phyloP scores from a whole-genome alignment of 805 yeast species.

The Lachancea waltii region DNA sequence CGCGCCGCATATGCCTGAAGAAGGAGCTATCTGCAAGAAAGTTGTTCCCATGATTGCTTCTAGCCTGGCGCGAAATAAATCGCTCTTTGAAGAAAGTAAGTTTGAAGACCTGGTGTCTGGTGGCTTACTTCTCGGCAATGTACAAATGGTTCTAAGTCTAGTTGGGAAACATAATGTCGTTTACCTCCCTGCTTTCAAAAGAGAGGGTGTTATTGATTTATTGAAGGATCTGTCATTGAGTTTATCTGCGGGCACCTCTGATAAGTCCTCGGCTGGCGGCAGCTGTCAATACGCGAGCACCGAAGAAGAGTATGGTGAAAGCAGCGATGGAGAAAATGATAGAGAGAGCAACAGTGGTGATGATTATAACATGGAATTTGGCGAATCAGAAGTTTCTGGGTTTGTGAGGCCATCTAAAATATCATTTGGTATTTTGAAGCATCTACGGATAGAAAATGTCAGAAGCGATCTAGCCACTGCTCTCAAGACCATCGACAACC shows the following conservation, averaged over 20 bases:
- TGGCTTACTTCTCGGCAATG: slow-evolving; percentile 44
- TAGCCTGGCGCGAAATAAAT: slow-evolving; percentile 48
- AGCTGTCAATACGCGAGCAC: slow-evolving; percentile 9
- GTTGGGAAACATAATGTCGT: slow-evolving; percentile 38
- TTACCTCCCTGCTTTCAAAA: slow-evolving; percentile 46
- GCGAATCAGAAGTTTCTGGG: slow-evolving; percentile 31
- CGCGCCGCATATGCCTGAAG: slow-evolving; percentile 33
- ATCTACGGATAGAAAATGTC: slow-evolving; percentile 11
- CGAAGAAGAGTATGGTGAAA: slow-evolving; percentile 14
- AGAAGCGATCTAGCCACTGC: slow-evolving; percentile 8
- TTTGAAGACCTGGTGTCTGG: slow-evolving; percentile 30
- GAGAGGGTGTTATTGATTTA: slow-evolving; percentile 50
- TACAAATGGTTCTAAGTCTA: slow-evolving; percentile 42
- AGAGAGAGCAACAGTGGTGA: slow-evolving; percentile 25
- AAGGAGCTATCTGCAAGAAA: slow-evolving; percentile 30
- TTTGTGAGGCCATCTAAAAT: slow-evolving; percentile 23
- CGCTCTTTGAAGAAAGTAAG: slow-evolving; percentile 22
- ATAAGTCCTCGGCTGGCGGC: not conserved
- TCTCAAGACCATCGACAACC: slow-evolving; percentile 9
- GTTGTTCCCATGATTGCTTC: slow-evolving; percentile 52
- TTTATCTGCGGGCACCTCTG: not conserved
- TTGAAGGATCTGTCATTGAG: slow-evolving; percentile 2
- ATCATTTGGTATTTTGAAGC: slow-evolving; percentile 17
- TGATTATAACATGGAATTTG: slow-evolving; percentile 24
- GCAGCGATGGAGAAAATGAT: slow-evolving; percentile 22